Evolutionary conservation across 768 basidiomycete genomes (phyloP).

Genomic region (Phlebiopsis gigantea): DNA sequence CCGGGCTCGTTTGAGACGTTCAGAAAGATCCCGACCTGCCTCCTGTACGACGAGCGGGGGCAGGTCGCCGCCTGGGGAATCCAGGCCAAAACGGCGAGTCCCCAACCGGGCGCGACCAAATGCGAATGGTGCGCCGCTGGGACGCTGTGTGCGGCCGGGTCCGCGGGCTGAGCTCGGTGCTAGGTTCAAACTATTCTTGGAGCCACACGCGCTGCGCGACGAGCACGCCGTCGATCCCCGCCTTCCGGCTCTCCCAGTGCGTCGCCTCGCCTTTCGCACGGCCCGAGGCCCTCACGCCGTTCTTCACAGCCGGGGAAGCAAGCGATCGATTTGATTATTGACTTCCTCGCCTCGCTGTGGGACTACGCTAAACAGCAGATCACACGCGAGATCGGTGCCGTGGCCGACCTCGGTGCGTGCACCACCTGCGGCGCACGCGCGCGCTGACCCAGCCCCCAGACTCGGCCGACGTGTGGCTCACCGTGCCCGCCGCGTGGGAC

Average conservation of each 20-base stretch:
- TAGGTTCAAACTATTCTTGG: conserved; percentile 84
- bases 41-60: conserved; percentile 72
- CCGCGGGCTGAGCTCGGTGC: not conserved
- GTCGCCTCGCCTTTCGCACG: conserved; percentile 19
- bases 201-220: conserved; percentile 75
- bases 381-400: conserved; percentile 79
- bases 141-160: not conserved
- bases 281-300: not conserved
- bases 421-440: not conserved
- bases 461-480: conserved; percentile 79
- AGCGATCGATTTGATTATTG: conserved; percentile 74
- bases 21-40: conserved; percentile 78
- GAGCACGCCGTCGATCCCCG: conserved; percentile 68
- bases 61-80: conserved; percentile 80
- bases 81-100: conserved; percentile 78
- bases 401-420: conserved; percentile 74
- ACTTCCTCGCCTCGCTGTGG: conserved; percentile 81
- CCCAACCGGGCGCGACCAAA: conserved; percentile 55
- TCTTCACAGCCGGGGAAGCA: conserved; percentile 61
- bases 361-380: conserved; percentile 84
- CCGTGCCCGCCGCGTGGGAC: conserved; percentile 90
- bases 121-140: conserved; percentile 43
- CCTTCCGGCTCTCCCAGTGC: conserved; percentile 71
- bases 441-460: conserved; percentile 36
- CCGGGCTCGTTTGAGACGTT: conserved; percentile 83